Percentiles rank a stretch among this genome's conserved stretches.
phyloP scores from a whole-genome alignment of 352 stramenopile species.

The Globisporangium mamillatum region DNA sequence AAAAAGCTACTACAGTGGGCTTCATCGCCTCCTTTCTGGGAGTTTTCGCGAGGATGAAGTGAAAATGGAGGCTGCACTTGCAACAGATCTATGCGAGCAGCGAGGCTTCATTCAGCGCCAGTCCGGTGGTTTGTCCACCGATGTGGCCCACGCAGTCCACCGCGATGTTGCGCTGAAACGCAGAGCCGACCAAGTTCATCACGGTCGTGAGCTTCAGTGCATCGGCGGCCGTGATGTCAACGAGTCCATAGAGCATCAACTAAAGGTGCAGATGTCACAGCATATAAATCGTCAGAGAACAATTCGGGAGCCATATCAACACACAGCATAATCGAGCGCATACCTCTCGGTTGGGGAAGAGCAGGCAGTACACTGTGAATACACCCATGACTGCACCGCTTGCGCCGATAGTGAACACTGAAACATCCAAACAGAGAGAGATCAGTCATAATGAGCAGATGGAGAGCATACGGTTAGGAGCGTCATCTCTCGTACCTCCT shows the following conservation, averaged over 20 bases:
- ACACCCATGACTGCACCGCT: constrained; percentile 80
- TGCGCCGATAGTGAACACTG: constrained; percentile 80
- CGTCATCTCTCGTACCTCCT: constrained; percentile 27
- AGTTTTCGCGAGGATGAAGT: background rate
- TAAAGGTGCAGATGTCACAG: constrained; percentile 19
- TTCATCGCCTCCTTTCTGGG: background rate
- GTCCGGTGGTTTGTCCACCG: constrained; percentile 55
- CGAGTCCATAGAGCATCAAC: constrained; percentile 61
- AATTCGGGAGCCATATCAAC: background rate
- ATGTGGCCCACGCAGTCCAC: constrained; percentile 82
- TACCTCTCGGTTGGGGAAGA: constrained; percentile 68
- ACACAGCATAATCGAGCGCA: background rate
- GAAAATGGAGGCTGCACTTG: background rate
- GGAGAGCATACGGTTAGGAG: background rate
- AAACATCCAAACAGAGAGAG: background rate
- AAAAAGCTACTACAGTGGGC: background rate
- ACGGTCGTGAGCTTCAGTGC: constrained; percentile 67
- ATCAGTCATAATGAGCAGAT: background rate
- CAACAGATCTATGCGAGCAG: constrained; percentile 17
- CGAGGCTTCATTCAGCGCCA: constrained; percentile 47
- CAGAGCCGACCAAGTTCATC: constrained; percentile 53
- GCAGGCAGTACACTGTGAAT: constrained; percentile 73
- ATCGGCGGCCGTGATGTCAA: constrained; percentile 57
- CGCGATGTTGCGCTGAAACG: constrained; percentile 53
- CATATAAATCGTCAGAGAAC: background rate